Evolutionary conservation across 345 rosid species (phyloP).

Genomic region (Diplotaxis tenuifolia): DNA sequence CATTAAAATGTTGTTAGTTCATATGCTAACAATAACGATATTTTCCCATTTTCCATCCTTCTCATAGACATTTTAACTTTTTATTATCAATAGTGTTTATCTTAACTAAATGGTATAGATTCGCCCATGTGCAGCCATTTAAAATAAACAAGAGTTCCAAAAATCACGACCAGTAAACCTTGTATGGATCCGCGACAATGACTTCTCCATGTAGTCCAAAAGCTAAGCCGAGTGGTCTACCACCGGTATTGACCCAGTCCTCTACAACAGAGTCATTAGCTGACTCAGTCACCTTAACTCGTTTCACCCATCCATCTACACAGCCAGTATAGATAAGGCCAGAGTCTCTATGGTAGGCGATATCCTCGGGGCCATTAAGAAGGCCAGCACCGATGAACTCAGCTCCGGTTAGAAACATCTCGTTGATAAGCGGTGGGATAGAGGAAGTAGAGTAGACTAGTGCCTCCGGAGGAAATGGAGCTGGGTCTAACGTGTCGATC

Average conservation of each 20-base stretch:
- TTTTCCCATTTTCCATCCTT: not conserved
- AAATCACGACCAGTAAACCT: constrained; percentile 40
- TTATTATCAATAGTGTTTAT: not conserved
- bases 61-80: not conserved
- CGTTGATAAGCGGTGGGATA: constrained; percentile 33
- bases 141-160: not conserved
- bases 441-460: constrained; percentile 7
- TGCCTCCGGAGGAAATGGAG: constrained; percentile 47
- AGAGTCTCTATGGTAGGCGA: constrained; percentile 45
- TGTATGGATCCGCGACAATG: constrained; percentile 66
- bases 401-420: constrained; percentile 41
- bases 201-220: constrained; percentile 44
- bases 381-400: constrained; percentile 48
- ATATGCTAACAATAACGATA: not conserved
- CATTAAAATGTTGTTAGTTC: not conserved
- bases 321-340: constrained; percentile 57
- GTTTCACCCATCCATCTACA: constrained; percentile 79
- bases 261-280: constrained; percentile 51
- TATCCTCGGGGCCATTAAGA: constrained; percentile 61
- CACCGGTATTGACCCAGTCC: constrained; percentile 68
- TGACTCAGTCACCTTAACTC: constrained; percentile 37
- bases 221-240: constrained; percentile 80
- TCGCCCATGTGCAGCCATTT: not conserved
- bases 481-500: constrained; percentile 56
- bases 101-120: not conserved